Base-by-base conservation (phyloP, 2,329 filamentous ascomycete genomes). In the Colletotrichum horii region DNA sequence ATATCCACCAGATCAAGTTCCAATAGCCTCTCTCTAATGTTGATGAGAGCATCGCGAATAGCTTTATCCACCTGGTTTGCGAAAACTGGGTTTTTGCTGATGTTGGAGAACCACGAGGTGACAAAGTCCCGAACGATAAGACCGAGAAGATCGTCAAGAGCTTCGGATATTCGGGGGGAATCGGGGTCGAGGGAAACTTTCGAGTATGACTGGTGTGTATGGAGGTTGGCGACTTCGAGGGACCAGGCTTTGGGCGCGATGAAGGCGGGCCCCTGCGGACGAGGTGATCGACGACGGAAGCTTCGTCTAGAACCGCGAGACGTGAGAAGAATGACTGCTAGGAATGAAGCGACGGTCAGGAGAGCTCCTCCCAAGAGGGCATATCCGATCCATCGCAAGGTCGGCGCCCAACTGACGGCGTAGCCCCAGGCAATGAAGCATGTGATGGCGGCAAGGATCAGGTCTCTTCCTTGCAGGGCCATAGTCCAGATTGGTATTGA, bases 341-440 rank as follows among this genome's bases (percentile, higher is more conserved):
- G 83, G 73, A 94, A 81, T 72, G 88, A 87, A 60, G 90, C 83
- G 66, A 89, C 81, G 64, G 93, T 86, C 77, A 92, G 81, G 77
- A 93, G 79, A 78, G 90, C 87, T 78, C 97, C 96, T 78, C 91
- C 85, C 78, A 94, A 87, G 83, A 98, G 95, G 80, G 96, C 95
- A 85, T 98, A 94, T 80, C 94, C 95, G 56, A 95, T 89, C 90
- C 94, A 98, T 83, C 95, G 95, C 79, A 98, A 88, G 75, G 92
- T 87, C 34, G 96, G 96, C 80, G 96, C 88, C 93, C 94, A 97
- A 87, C 94, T 93, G 79, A 95, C 93, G 76, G 94, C 90, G 83
- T 96, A 93, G 77, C 95, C 94, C 96, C 96, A 98, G 83, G 95
- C 93, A 83, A 98, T 88, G 85, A 98, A 95, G 84, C 89, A 90